A percentile compares a stretch with the other conserved stretches of the same genome.
Evolutionary conservation across 768 basidiomycete genomes (phyloP).

Genomic region (Leucocoprinus sp.): DNA sequence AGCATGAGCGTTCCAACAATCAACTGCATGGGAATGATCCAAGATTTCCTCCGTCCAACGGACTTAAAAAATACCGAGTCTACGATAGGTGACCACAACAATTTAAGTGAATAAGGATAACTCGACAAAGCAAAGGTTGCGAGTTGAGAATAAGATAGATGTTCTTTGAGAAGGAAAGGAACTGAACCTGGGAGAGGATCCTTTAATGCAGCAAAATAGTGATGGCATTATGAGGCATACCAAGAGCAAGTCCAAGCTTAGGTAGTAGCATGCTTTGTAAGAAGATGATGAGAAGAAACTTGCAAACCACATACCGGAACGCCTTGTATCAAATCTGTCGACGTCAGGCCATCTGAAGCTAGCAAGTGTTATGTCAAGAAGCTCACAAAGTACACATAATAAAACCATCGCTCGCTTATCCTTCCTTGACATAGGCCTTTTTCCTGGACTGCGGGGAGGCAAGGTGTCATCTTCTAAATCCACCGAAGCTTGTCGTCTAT

Average conservation of each 20-base stretch:
- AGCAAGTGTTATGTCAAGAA: neutral
- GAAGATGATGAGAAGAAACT: conserved; percentile 10
- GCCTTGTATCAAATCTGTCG: conserved; percentile 72
- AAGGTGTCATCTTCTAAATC: conserved; percentile 35
- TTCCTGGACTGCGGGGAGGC: conserved; percentile 17
- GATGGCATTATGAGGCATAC: conserved; percentile 27
- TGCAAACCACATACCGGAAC: conserved; percentile 60
- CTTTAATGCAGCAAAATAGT: conserved; percentile 6
- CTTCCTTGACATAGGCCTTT: conserved; percentile 50
- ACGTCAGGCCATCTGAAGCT: conserved; percentile 9
- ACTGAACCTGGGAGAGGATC: conserved; percentile 63
- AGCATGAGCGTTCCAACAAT: conserved; percentile 82
- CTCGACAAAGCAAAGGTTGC: conserved; percentile 88
- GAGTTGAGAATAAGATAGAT: conserved; percentile 94
- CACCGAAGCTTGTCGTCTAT: conserved; percentile 36
- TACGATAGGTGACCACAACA: conserved; percentile 96
- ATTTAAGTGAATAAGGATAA: conserved; percentile 94
- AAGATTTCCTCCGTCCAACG: conserved; percentile 92
- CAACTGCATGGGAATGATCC: conserved; percentile 97
- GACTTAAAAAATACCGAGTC: conserved; percentile 80
- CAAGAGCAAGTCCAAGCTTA: conserved; percentile 83
- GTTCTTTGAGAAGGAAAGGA: conserved; percentile 91
- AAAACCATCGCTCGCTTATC: conserved; percentile 83
- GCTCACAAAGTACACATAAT: conserved; percentile 80
- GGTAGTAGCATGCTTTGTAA: neutral